Evolutionary conservation across 2,329 filamentous ascomycete genomes (phyloP).

Genomic region (Leptoxyphium fumago): DNA sequence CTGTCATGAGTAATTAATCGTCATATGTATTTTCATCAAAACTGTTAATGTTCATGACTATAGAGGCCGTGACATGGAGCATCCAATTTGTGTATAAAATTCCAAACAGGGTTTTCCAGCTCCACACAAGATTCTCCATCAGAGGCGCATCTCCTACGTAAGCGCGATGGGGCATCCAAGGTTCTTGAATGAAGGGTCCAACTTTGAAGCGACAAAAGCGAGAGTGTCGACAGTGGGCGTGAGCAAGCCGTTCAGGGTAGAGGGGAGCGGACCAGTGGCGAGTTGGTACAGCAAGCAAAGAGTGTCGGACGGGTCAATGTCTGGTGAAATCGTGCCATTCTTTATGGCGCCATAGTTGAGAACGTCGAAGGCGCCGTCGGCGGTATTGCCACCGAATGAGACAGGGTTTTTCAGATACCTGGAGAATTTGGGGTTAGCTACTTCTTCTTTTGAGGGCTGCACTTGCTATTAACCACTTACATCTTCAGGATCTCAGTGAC

Average conservation of each 20-base stretch:
- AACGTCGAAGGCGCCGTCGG: slow-evolving; percentile 23
- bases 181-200: slow-evolving; percentile 18
- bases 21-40: no score
- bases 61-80: no score
- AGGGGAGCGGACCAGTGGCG: slow-evolving; percentile 23
- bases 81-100: no score
- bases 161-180: slow-evolving; percentile 24
- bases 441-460: no score
- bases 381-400: slow-evolving; percentile 29
- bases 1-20: no score
- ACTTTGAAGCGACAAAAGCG: slow-evolving; percentile 17
- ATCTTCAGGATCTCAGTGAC: slow-evolving; percentile 25
- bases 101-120: no score
- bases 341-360: slow-evolving; percentile 25
- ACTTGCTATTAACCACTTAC: not conserved
- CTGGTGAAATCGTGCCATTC: slow-evolving; percentile 22
- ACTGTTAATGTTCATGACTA: no score
- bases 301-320: slow-evolving; percentile 14
- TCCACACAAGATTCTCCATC: no score
- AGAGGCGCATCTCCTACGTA: slow-evolving; percentile 2
- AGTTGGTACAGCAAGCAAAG: slow-evolving; percentile 32
- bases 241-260: slow-evolving; percentile 21
- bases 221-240: slow-evolving; percentile 23
- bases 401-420: slow-evolving; percentile 28
- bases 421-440: not conserved